A percentile compares a stretch with the other conserved stretches of the same genome.
Evolutionary conservation across 495 filamentous ascomycete species (phyloP).

Genomic region (Xylaria scruposa): DNA sequence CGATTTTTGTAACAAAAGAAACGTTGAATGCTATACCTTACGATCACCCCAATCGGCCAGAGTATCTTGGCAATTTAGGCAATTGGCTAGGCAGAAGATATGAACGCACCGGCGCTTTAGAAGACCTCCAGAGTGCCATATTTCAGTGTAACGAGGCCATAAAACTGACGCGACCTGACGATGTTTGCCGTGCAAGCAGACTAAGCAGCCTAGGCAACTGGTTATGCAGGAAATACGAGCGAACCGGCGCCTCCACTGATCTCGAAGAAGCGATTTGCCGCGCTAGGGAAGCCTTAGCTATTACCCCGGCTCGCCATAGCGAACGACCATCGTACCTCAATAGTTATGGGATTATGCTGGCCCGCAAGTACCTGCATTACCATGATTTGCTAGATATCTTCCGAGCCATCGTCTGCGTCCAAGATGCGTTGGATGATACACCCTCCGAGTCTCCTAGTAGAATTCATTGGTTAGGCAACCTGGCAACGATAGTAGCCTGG

Average conservation of each 20-base stretch:
- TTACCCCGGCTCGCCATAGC: background rate
- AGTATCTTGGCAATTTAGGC: background rate
- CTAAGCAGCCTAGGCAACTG: background rate
- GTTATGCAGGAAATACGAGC: background rate
- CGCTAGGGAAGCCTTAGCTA: background rate
- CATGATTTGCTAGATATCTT: background rate
- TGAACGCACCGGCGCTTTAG: background rate
- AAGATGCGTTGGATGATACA: background rate
- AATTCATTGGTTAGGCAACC: background rate
- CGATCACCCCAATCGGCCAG: background rate
- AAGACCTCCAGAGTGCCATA: background rate
- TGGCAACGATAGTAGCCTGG: background rate
- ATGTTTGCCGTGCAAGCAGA: background rate
- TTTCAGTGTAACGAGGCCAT: background rate
- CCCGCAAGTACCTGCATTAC: background rate
- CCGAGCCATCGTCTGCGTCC: background rate
- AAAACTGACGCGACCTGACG: background rate
- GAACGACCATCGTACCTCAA: background rate
- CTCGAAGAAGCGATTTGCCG: background rate
- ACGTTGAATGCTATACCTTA: background rate
- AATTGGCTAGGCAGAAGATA: background rate
- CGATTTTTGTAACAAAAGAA: background rate
- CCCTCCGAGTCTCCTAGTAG: background rate
- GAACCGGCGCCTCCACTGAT: background rate
- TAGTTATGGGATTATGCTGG: background rate